These are phyloP conservation scores for Leucocoprinus sp. DNA, from an alignment of 768 basidiomycete species.

Conservation along the genomic window DNA sequence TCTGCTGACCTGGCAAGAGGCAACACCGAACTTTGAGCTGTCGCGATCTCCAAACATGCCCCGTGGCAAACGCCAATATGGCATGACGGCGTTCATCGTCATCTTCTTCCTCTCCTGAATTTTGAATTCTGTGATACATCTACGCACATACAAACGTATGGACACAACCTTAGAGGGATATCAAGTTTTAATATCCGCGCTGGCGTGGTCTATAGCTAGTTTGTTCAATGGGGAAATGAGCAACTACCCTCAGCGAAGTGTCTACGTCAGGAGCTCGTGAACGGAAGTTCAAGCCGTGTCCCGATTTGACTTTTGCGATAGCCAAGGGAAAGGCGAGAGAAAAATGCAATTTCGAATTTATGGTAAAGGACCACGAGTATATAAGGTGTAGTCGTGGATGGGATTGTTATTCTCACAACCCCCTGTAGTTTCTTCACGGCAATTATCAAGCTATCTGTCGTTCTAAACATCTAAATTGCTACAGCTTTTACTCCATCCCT, in stretches of 20 bases:
- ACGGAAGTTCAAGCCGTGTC: neutral
- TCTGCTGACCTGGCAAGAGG: neutral
- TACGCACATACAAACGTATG: slow-evolving; percentile 7
- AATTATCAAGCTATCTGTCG: neutral
- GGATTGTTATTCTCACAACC: neutral
- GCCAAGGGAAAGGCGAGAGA: neutral
- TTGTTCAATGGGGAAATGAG: slow-evolving; percentile 8
- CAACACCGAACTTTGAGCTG: slow-evolving; percentile 3
- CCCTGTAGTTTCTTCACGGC: neutral
- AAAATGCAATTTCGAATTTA: neutral
- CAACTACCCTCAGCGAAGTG: slow-evolving; percentile 4
- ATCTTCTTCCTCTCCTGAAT: slow-evolving; percentile 5
- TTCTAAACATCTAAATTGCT: neutral
- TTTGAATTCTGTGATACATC: slow-evolving; percentile 6
- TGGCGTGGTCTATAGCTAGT: slow-evolving; percentile 3
- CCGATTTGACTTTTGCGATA: slow-evolving; percentile 1
- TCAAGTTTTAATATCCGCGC: slow-evolving; percentile 10
- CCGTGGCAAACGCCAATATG: slow-evolving; percentile 4
- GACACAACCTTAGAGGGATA: slow-evolving; percentile 6
- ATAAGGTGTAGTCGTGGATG: neutral
- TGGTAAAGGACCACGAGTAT: neutral
- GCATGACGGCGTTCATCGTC: slow-evolving; percentile 1
- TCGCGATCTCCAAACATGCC: neutral
- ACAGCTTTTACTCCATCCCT: neutral
- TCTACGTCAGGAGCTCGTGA: slow-evolving; percentile 7